phyloP scores from a whole-genome alignment of 345 rosid genomes.

The Gynandropsis gynandra region DNA sequence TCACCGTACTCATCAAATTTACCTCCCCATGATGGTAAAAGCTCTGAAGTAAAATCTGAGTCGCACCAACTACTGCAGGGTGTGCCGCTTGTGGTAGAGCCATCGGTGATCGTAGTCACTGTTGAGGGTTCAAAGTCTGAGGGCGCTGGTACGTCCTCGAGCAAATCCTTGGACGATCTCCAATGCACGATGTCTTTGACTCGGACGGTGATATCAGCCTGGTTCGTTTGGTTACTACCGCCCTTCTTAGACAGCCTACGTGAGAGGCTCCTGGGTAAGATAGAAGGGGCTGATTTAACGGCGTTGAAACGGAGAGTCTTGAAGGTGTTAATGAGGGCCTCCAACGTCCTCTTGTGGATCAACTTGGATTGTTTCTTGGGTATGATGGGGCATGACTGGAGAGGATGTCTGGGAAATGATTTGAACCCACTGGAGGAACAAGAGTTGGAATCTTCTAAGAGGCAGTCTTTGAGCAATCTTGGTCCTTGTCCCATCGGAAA shows the following conservation, averaged over 20 bases:
- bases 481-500: constrained; percentile 22
- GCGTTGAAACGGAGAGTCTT: constrained; percentile 35
- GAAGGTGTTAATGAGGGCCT: constrained; percentile 43
- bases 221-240: constrained; percentile 5
- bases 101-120: constrained; percentile 27
- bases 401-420: constrained; percentile 27
- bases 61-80: constrained; percentile 81
- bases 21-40: constrained; percentile 46
- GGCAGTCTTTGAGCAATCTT: constrained; percentile 76
- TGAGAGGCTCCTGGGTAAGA: constrained; percentile 50
- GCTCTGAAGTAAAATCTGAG: constrained; percentile 62
- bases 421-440: constrained; percentile 39
- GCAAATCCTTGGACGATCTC: constrained; percentile 66
- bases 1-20: neutral
- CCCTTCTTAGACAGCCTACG: constrained; percentile 32
- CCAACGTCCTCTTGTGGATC: constrained; percentile 32
- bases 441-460: constrained; percentile 46
- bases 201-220: constrained; percentile 26
- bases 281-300: constrained; percentile 34
- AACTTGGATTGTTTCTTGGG: constrained; percentile 34
- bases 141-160: constrained; percentile 33
- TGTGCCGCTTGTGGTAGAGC: constrained; percentile 19
- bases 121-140: constrained; percentile 23
- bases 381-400: constrained; percentile 6
- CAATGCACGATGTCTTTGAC: constrained; percentile 80